These are phyloP conservation scores for Penicillium sp. DNA, from an alignment of 2,329 filamentous ascomycete genomes.

Conservation along the genomic window DNA sequence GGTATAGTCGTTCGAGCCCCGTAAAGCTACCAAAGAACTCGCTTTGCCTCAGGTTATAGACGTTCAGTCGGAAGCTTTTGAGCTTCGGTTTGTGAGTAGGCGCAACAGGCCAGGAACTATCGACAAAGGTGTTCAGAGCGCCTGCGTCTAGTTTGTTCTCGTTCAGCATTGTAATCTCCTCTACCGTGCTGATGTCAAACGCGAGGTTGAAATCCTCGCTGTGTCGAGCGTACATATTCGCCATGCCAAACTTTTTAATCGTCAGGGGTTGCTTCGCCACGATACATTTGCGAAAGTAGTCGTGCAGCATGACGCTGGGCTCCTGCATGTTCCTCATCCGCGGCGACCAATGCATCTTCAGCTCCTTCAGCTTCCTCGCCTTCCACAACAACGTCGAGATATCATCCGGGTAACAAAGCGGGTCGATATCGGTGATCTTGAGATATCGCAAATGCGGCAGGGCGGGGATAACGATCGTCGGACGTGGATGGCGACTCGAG, in stretches of 20 bases:
- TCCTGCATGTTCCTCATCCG: constrained; percentile 65
- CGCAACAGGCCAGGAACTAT: constrained; percentile 57
- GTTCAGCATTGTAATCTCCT: constrained; percentile 60
- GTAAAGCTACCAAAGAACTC: constrained; percentile 48
- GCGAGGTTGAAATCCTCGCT: constrained; percentile 52
- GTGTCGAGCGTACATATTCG: constrained; percentile 64
- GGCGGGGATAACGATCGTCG: constrained; percentile 60
- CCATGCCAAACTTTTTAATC: constrained; percentile 57
- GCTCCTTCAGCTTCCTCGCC: constrained; percentile 59
- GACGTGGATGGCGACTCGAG: constrained; percentile 60
- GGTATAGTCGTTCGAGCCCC: constrained; percentile 57
- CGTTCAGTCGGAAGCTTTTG: constrained; percentile 57
- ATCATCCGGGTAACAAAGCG: constrained; percentile 68
- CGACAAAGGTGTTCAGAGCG: constrained; percentile 56
- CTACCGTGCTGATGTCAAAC: constrained; percentile 47
- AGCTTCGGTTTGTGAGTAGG: constrained; percentile 40
- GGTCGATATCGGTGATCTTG: constrained; percentile 64
- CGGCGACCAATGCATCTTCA: constrained; percentile 65
- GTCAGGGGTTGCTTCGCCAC: constrained; percentile 52
- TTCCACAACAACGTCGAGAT: constrained; percentile 60
- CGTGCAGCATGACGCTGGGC: constrained; percentile 58
- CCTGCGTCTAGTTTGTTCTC: constrained; percentile 51
- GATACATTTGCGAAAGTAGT: constrained; percentile 62
- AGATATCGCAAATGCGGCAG: constrained; percentile 60
- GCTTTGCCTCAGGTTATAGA: constrained; percentile 50